Conservation (phyloP, 257 asterid species). For the Datura wrightii region DNA sequence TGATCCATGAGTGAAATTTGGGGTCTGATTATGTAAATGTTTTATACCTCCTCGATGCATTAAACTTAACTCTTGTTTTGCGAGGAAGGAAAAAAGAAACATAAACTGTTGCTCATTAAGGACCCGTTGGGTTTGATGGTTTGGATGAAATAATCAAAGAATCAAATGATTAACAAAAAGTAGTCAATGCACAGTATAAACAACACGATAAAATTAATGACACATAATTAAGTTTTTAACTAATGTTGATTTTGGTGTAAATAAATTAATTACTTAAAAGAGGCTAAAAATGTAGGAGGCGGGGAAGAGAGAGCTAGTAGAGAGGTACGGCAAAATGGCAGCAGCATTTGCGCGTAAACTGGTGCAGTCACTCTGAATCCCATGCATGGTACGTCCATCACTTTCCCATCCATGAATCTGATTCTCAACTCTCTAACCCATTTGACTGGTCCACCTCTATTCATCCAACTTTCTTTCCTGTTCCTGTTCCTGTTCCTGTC, state of each 20-base stretch:
- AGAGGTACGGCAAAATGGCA: conserved; percentile 9
- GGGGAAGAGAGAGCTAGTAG: neutral
- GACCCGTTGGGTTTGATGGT: too few species aligned
- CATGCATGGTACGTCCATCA: conserved; percentile 13
- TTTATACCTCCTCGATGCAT: neutral
- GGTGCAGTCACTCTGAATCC: conserved; percentile 9
- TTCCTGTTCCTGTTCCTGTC: neutral
- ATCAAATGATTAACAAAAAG: too few species aligned
- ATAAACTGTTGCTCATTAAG: too few species aligned
- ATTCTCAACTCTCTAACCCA: neutral
- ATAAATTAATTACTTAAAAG: too few species aligned
- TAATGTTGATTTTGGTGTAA: too few species aligned
- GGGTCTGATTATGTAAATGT: too few species aligned
- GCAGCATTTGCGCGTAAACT: neutral
- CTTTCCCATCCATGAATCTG: conserved; percentile 22
- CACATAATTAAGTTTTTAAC: too few species aligned
- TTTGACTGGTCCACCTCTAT: neutral
- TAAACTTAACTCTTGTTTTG: neutral
- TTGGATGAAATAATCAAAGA: too few species aligned
- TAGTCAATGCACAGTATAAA: too few species aligned
- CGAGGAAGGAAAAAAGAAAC: neutral
- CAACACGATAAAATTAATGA: too few species aligned
- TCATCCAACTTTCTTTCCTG: neutral
- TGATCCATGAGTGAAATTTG: too few species aligned
- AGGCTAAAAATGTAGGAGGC: too few species aligned